Evolutionary conservation across 2,329 filamentous ascomycete genomes (phyloP).

Genomic region (Ophiobolus disseminans): DNA sequence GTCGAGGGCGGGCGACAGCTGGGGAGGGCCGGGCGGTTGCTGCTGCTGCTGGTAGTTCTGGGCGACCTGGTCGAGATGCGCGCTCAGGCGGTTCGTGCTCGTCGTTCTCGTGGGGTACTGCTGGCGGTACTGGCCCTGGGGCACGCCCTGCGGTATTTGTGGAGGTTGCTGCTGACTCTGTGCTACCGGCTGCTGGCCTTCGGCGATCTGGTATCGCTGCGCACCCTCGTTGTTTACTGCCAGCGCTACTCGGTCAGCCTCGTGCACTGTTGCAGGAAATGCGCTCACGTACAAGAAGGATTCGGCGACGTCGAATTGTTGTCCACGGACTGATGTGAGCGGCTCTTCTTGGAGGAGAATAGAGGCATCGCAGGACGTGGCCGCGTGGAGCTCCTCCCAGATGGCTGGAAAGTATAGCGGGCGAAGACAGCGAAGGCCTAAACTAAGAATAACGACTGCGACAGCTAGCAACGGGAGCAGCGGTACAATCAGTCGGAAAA

Average conservation of each 20-base stretch:
- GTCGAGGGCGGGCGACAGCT: constrained; percentile 33
- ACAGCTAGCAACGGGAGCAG: constrained; percentile 15
- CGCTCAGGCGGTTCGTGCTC: constrained; percentile 41
- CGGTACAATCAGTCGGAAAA: constrained; percentile 25
- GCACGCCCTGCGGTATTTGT: constrained; percentile 19
- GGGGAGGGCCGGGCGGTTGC: constrained; percentile 26
- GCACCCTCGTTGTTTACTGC: constrained; percentile 44
- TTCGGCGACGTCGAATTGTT: constrained; percentile 42
- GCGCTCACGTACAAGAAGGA: constrained; percentile 41
- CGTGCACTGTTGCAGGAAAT: constrained; percentile 33
- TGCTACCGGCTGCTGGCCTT: constrained; percentile 28
- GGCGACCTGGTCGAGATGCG: constrained; percentile 38
- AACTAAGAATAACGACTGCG: constrained; percentile 46
- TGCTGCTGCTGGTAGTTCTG: constrained; percentile 38
- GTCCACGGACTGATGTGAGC: constrained; percentile 48
- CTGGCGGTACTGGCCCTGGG: constrained; percentile 14
- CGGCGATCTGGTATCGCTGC: constrained; percentile 33
- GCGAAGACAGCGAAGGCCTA: constrained; percentile 23
- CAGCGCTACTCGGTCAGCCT: constrained; percentile 44
- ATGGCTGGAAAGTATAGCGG: constrained; percentile 27
- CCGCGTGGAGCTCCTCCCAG: constrained; percentile 28
- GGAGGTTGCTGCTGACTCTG: constrained; percentile 25
- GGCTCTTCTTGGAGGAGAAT: constrained; percentile 46
- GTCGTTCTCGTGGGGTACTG: constrained; percentile 33
- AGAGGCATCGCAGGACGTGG: constrained; percentile 46